Conservation (phyloP, 305 asterid genomes). For the Ilex paraguariensis region DNA sequence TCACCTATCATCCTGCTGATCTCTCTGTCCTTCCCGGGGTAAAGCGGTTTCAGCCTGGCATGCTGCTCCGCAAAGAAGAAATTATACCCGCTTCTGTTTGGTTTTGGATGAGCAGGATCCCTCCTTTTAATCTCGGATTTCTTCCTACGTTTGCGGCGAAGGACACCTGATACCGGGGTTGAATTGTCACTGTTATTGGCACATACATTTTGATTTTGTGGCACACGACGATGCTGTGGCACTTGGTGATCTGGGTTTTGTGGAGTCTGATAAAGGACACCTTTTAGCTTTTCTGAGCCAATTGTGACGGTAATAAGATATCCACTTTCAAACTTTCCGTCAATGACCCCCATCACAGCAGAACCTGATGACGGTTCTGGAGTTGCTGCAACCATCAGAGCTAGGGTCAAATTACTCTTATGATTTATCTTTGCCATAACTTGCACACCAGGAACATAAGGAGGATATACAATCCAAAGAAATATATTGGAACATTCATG, state of each 20-base stretch:
- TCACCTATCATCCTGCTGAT: constrained; percentile 85
- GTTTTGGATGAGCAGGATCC: constrained; percentile 80
- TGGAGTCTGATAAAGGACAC: constrained; percentile 66
- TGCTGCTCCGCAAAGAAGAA: constrained; percentile 90
- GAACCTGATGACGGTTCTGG: constrained; percentile 31
- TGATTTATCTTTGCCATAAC: too few species aligned
- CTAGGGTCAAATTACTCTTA: too few species aligned
- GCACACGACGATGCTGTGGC: constrained; percentile 15
- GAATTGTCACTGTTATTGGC: constrained; percentile 12
- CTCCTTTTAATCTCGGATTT: constrained; percentile 61
- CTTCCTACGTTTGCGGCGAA: constrained; percentile 66
- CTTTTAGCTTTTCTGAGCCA: constrained; percentile 68
- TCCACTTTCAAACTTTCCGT: constrained; percentile 85
- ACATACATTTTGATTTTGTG: constrained; percentile 16
- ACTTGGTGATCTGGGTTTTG: constrained; percentile 15
- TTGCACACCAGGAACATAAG: too few species aligned
- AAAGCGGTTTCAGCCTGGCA: constrained; percentile 58
- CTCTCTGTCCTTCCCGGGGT: constrained; percentile 71
- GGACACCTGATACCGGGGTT: constrained; percentile 22
- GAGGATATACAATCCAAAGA: too few species aligned
- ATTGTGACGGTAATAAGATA: constrained; percentile 71
- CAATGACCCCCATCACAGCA: constrained; percentile 64
- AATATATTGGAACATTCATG: too few species aligned
- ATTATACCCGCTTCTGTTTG: constrained; percentile 86
- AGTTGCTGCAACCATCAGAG: constrained; percentile 23